phyloP scores from a whole-genome alignment of 768 basidiomycete genomes.

The Auricularia cornea region DNA sequence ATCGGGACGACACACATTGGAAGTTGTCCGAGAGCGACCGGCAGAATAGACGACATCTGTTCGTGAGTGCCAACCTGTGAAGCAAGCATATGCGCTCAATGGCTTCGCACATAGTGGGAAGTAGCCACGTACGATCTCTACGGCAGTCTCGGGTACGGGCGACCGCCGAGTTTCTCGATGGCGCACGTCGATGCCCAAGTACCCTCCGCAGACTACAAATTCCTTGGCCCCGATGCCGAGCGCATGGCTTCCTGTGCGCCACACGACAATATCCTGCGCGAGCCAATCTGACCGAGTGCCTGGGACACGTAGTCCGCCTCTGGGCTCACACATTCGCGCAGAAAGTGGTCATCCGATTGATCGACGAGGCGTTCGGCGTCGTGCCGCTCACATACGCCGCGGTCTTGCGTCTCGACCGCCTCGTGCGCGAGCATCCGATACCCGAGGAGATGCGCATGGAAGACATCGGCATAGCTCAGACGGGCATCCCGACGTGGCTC shows the following conservation, averaged over 20 bases:
- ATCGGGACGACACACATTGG: background rate
- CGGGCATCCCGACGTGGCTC: background rate
- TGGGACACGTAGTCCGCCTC: slow-evolving; percentile 49
- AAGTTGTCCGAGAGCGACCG: background rate
- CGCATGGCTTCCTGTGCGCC: slow-evolving; percentile 36
- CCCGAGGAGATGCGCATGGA: background rate
- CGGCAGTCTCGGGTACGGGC: slow-evolving; percentile 31
- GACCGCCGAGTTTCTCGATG: slow-evolving; percentile 59
- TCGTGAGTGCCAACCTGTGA: background rate
- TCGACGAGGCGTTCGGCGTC: slow-evolving; percentile 65
- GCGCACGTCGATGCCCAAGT: slow-evolving; percentile 61
- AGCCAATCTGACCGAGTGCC: slow-evolving; percentile 33
- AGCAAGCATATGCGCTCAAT: too few species aligned
- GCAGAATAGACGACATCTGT: background rate
- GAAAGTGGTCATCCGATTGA: slow-evolving; percentile 60
- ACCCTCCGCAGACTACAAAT: slow-evolving; percentile 32
- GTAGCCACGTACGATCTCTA: background rate
- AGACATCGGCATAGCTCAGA: background rate
- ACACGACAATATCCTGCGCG: background rate
- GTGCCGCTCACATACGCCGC: slow-evolving; percentile 63
- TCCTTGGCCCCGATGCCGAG: slow-evolving; percentile 35
- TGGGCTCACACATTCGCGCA: slow-evolving; percentile 69
- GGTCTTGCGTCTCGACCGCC: slow-evolving; percentile 46
- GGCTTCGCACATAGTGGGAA: background rate
- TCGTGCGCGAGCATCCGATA: background rate